Base-by-base conservation (phyloP, 306 rosid genomes). In the Quercus bicolor region DNA sequence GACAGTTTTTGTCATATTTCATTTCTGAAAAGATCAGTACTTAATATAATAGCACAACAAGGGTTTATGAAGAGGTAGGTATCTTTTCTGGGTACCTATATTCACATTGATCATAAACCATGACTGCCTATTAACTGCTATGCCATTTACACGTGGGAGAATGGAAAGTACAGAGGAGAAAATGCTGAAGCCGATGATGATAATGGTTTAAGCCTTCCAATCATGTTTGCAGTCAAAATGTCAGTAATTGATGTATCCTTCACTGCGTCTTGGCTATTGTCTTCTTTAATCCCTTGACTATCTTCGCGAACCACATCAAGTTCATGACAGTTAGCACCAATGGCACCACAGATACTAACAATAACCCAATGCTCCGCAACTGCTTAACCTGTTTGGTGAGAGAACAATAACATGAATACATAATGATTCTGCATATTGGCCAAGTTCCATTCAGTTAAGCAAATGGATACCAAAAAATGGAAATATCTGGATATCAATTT, bases 291-390 rank as follows among this genome's bases (percentile, higher is more conserved):
- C 99, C 99, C 78, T 80, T 95, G 77, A 84, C 77, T 74, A 95
- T 91, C 88, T 90, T 95, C n/a, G 85, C 72, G 70, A 95, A 95
- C 99, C 99, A 95, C 84, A 85, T 85, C 91, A 93, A 80, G 84
- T 95, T 95, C 99, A 95, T 95, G 73, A 90, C 77, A 21, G 90
- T 70, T 57, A 95, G 83, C 78, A 74, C 85, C 54, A 78, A 24
- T 4, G 99, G 98, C 77, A 92, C 98, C 76, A 81, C 79, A 15
- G 87, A 45, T 53, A 91, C 96, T 71, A 95, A 68, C 34, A 86
- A 24, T 62, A 56, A 76, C 78, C 98, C 98, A 48, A 82, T 68
- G 4, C 73, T 19, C 45, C 86, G 91, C 88, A 95, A 83, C 81
- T 83, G 87, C 80, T 81, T 80, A 21, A 94, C 89, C 98, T 94